Evolutionary conservation across 208 protist genomes (phyloP).

Genomic region (Acanthamoeba lenticulata): DNA sequence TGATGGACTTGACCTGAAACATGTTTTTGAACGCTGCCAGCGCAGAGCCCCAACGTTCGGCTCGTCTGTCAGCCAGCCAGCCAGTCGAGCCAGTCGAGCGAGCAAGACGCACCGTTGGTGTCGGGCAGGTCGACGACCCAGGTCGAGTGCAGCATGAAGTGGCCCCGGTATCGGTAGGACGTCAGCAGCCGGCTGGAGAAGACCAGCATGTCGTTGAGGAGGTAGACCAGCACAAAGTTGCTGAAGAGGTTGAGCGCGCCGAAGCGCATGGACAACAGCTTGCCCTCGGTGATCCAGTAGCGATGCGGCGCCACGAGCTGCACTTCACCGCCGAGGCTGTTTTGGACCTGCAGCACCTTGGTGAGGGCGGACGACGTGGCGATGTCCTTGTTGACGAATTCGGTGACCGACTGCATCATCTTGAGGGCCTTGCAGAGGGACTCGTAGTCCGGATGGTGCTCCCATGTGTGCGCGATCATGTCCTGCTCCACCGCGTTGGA

Average conservation of each 20-base stretch:
- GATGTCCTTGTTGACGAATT: conserved; percentile 68
- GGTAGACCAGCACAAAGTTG: conserved; percentile 26
- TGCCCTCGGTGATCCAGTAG: conserved; percentile 51
- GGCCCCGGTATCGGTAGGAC: conserved; percentile 51
- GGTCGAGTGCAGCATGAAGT: conserved; percentile 50
- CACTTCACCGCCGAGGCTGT: conserved; percentile 57
- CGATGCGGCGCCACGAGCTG: conserved; percentile 52
- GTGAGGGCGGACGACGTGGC: conserved; percentile 40
- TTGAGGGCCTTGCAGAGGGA: conserved; percentile 46
- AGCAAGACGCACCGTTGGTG: background rate
- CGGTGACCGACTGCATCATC: conserved; percentile 55
- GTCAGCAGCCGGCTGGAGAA: conserved; percentile 32
- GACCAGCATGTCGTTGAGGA: conserved; percentile 52
- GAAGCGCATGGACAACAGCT: conserved; percentile 51
- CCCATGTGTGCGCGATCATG: conserved; percentile 63
- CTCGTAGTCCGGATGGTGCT: conserved; percentile 60
- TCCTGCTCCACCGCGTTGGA: background rate
- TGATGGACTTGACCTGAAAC: conserved; percentile 50
- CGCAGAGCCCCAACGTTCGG: background rate
- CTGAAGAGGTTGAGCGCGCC: conserved; percentile 14
- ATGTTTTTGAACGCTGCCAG: conserved; percentile 53
- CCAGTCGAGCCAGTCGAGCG: background rate
- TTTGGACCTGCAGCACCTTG: conserved; percentile 55
- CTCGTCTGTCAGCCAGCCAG: background rate
- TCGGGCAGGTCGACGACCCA: conserved; percentile 59